Base-by-base conservation (phyloP, 495 filamentous ascomycete genomes). In the Penicillium mononematosum region DNA sequence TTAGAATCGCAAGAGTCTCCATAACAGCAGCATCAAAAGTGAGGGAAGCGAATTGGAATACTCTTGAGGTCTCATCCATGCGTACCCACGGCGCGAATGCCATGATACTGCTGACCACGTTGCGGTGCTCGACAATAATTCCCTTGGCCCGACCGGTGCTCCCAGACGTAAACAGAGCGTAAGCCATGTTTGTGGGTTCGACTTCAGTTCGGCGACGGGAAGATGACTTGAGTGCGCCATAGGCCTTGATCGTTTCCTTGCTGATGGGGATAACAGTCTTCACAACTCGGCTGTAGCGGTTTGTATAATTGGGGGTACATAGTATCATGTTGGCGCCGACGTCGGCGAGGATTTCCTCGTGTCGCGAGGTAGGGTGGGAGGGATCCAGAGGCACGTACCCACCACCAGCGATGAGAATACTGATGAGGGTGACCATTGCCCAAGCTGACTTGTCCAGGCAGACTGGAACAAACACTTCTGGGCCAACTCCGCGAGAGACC, bases 351-450 rank as follows among this genome's bases (percentile, higher is more conserved):
- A 78, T 77, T 36, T 77, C 75, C 42, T 72, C 65, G 36, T 77
- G 75, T 27, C 76, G 64, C 6, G 72, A 58, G 48, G 74, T 71
- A 2, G 87, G 85, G 45, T 85, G 77, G 0, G 74, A 69, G 9
- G 81, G 79, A 63, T 88, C 85, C 2, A 89, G 64, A 1, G 78
- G 78, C 20, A 87, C 78, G 64, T 83, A 83, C 0, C 77, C 83
- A 44, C 79, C 81, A 7, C 84, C 84, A 38, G 83, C 82, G 50
- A 81, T 82, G 14, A 83, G 59, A 20, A 85, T 70, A 44, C 75
- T 79, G 6, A 82, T 68, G 8, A 82, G 74, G 0, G 75, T 71
- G 8, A 88, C 72, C 20, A 83, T 64, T 1, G 78, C 76, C 77
- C 77, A 85, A 1, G 73, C 66, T 0, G 80, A 82, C 50, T 86